phyloP scores from a whole-genome alignment of 306 rosid genomes.

The Malus orientalis region DNA sequence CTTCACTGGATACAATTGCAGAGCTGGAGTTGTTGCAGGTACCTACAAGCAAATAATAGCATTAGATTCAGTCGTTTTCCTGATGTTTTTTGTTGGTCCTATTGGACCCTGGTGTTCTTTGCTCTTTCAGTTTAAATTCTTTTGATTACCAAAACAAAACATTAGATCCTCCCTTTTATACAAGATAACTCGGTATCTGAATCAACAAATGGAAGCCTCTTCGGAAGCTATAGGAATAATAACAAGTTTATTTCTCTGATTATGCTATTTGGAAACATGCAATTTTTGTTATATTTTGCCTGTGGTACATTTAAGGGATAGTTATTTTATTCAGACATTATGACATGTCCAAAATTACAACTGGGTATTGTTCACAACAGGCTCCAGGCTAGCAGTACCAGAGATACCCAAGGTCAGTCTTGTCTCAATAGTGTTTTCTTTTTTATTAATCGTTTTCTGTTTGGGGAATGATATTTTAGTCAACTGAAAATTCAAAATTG shows the following conservation, averaged over 20 bases:
- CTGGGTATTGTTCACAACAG: constrained; percentile 39
- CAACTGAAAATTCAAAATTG: neutral
- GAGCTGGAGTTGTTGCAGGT: constrained; percentile 87
- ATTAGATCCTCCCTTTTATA: neutral
- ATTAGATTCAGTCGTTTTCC: neutral
- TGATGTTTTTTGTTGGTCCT: no score
- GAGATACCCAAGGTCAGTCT: constrained; percentile 73
- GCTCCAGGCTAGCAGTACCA: constrained; percentile 77
- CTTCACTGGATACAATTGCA: constrained; percentile 75
- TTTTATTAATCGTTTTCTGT: neutral
- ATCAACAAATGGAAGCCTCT: neutral
- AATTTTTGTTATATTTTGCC: neutral
- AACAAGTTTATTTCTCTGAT: neutral
- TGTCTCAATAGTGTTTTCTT: neutral
- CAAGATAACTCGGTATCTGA: neutral
- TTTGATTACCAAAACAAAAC: no score
- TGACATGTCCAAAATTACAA: constrained; percentile 20
- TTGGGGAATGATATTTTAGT: neutral
- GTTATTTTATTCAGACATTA: neutral
- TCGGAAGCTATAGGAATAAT: neutral
- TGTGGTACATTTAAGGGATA: neutral
- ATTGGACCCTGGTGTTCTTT: no score
- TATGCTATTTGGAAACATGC: constrained; percentile 2
- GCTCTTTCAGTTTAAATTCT: no score
- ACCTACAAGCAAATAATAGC: constrained; percentile 3